Base-by-base conservation (phyloP, 2,329 filamentous ascomycete species). In the Phyllosticta capitalensis region DNA sequence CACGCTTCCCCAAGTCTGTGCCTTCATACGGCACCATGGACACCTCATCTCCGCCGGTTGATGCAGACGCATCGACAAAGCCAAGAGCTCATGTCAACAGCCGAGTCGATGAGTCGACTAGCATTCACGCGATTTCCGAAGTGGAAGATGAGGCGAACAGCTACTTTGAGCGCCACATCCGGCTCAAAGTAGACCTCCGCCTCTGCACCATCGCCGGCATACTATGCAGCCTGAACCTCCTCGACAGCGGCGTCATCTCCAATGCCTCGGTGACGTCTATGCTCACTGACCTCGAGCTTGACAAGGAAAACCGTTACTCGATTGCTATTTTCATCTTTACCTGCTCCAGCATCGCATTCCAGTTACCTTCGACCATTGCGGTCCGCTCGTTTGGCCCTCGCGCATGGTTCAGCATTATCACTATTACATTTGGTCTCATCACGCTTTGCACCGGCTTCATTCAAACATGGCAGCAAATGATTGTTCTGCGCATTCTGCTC, bases 281-380 rank as follows among this genome's bases (percentile, higher is more conserved):
- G 82, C 77, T 84, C 53, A 67, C 73, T 10, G 86, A 89, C 66
- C 75, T 89, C 50, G 78, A 80, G 17, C 75, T 89, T 12, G 78
- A 82, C 9, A 67, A 75, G 50, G 85, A 85, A 21, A 83, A 85
- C 63, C 78, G 85, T 48, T 89, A 86, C 65, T 86, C 83, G 1
- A 80, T 89, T 4, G 80, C 84, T 21, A 89, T 90, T 60, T 86
- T 89, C 73, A 87, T 89, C 68, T 88, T 89, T 71, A 88, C 86
- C 9, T 79, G 89, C 59, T 78, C 85, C 5, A 84, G 80, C 65
- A 85, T 89, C 49, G 79, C 79, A 9, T 88, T 87, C 66, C 86
- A 89, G 68, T 74, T 89, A 7, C 86, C 86, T 0, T 84, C 83
- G 1, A 89, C 86, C 0, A 78, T 89, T 52, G 82, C 84, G 1